Evolutionary conservation across 1,139 yeast species (phyloP), one percentile per base, ranked within the genome.

Genomic region (Ogataea hybrid): DNA sequence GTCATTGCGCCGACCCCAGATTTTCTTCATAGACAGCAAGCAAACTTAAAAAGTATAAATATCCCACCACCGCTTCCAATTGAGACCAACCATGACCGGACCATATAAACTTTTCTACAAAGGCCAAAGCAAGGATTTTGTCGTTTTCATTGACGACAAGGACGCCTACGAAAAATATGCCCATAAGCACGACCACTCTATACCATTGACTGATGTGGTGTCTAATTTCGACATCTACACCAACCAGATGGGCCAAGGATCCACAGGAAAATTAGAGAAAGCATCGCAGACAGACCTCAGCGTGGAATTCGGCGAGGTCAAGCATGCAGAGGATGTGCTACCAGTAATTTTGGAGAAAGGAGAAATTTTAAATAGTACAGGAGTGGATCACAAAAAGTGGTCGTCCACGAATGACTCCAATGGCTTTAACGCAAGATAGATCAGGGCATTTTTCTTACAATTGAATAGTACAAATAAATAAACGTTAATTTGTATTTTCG

Each of bases 201-300:
- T 78, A 35, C 84, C 94, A 29, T 66, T 86, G 49, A 70, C 81
- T 11, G 81, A 81, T 31, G 74, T 83, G 20, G 81, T 85, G 2
- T 81, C 82, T 0, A 70, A 75, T 14, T 84, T 77, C 68, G 77
- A 82, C 57, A 73, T 86, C 12, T 86, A 73, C 59, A 70, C 75
- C 25, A 73, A 77, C 46, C 73, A 75, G 50, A 70, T 70, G 35
- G 84, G 85, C 37, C 65, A 65, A 32, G 95, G 95, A 25, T 67
- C 77, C 4, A 86, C 79, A 54, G 95, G 95, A 43, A 72, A 75
- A 7, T 63, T 84, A 27, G 88, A 82, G 46, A 81, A 78, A 56
- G 95, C 94, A 2, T 81, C 90, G n/a, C 73, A 77, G 44, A 65
- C 69, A 16, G 83, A 81, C 50, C 64, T 86, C 46, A 74, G 70